Base-by-base conservation (phyloP, 805 yeast species). In the Wickerhamiella cacticola region DNA sequence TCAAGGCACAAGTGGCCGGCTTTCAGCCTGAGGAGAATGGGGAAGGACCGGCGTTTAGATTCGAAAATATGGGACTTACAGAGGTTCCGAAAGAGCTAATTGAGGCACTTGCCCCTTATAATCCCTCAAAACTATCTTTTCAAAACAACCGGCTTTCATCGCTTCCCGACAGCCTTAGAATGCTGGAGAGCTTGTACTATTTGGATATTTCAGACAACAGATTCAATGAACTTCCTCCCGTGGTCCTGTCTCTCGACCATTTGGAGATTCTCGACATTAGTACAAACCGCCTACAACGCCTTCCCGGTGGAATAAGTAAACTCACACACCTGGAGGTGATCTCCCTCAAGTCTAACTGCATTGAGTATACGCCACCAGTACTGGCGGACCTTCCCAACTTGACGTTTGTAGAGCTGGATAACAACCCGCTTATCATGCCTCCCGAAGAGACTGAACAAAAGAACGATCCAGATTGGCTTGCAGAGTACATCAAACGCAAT, bases 241-340 rank as follows among this genome's bases (percentile, higher is more conserved):
- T 63, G 1, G 51, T 67, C 24, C 53, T 55, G 31, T 52, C 50
- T 18, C 67, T 72, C 35, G 55, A 57, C 10, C 66, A 68, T 6
- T 63, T 83, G 48, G 88, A 80, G 56, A 77, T 78, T 45, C 62
- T 83, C 36, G 89, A 83, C 61, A 60, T 82, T 18, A 77, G 86
- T 18, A 63, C 67, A 31, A 83, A 83, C 59, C 61, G 59, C 22
- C 63, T 83, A 24, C 58, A 61, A n/a, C 53, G 56, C 3, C 61
- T 83, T 13, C 80, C 84, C 1, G 51, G 59, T 3, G 68, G 68
- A 1, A 50, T 75, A 18, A 59, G 64, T 0, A 54, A 57, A 10
- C 64, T 82, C 7, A 35, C 48, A 13, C 62, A 63, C 41, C 54
- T 65, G 16, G 73, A 72, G 55, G 78, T 78, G 2, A 62, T 83